Percentiles rank a stretch among this genome's conserved stretches.
Conservation (phyloP, 2,329 filamentous ascomycete genomes). For the Fusarium tuaranense region DNA sequence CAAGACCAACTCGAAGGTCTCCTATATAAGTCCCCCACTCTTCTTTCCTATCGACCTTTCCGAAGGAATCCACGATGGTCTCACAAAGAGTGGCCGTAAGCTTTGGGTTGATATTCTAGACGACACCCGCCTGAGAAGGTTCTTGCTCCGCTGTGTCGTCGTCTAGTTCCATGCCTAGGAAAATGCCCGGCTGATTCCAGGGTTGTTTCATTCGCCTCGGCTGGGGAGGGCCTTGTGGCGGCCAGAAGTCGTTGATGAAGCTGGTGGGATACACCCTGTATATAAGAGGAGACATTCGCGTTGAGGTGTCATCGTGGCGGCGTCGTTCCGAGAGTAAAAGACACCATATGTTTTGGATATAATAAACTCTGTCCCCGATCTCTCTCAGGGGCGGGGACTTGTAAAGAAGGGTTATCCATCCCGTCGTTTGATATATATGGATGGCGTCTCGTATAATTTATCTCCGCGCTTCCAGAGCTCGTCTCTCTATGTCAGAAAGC, state of each 20-base stretch:
- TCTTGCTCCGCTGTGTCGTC: too few relatives aligned
- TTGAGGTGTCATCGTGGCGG: background rate
- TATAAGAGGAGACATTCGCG: background rate
- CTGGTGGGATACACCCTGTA: background rate
- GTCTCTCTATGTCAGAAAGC: too few relatives aligned
- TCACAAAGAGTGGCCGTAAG: background rate
- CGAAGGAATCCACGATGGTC: background rate
- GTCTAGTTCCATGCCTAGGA: too few relatives aligned
- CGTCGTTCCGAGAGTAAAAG: background rate
- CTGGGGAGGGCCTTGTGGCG: background rate
- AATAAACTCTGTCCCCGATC: background rate
- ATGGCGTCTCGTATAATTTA: background rate
- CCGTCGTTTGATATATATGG: background rate
- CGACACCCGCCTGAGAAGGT: background rate
- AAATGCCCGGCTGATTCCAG: background rate
- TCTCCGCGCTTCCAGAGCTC: too few relatives aligned
- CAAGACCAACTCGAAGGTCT: background rate
- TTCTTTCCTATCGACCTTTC: background rate
- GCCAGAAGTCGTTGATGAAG: background rate
- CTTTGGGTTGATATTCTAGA: background rate
- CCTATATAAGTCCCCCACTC: background rate
- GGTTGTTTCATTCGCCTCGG: background rate
- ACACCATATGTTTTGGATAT: background rate
- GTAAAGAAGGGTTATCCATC: background rate
- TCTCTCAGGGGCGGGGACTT: background rate